Evolutionary conservation across 331 rosid species (phyloP), one percentile per base, ranked within the genome.

Genomic region (Cydonia oblonga): DNA sequence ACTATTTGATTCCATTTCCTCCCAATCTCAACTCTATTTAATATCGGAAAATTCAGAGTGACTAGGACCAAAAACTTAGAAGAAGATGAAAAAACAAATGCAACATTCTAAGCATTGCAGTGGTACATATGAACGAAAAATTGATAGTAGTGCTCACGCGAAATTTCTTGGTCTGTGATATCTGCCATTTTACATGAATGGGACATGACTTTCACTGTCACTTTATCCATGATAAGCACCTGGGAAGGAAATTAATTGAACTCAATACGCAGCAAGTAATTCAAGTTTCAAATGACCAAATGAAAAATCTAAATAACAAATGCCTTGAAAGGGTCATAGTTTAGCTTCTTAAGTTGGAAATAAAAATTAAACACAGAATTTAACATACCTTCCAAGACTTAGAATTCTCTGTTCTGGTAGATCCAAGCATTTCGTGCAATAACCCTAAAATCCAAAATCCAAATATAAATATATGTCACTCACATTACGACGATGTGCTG

Each of bases 211-310:
- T 93, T 93, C 67, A 91, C 92, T 0, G 97, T 93, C 64, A 93
- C 93, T 81, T 88, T 93, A 79, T 93, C 98, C 98, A 89, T 93
- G 64, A 93, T 93, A 51, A 93, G 93, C 52, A 93, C 96, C 98
- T 93, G 81, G 4, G 5, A 74, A 6, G 24, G 5, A 60, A 60
- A 60, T 7, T 22, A 57, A 11, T 57, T 20, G 6, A 53, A 53
- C 20, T 53, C 25, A 53, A n/a, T 7, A 53, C 56, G 16, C 49
- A 0, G 16, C 49, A 70, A 74, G 33, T 70, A 52, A 29, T 52
- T 52, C 49, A n/a, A 52, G 29, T 64, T 64, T 64, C 28, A 9
- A 38, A 62, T 62, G 3, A 30, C 40, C 64, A 80, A 30, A 71
- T 9, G 26, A 40, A 32, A 26, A 70, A 26, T 53, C 1, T 6